A percentile compares a stretch with the other conserved stretches of the same genome.
Conservation (phyloP, 179 eudicot genomes). For the Beta macrorhiza region DNA sequence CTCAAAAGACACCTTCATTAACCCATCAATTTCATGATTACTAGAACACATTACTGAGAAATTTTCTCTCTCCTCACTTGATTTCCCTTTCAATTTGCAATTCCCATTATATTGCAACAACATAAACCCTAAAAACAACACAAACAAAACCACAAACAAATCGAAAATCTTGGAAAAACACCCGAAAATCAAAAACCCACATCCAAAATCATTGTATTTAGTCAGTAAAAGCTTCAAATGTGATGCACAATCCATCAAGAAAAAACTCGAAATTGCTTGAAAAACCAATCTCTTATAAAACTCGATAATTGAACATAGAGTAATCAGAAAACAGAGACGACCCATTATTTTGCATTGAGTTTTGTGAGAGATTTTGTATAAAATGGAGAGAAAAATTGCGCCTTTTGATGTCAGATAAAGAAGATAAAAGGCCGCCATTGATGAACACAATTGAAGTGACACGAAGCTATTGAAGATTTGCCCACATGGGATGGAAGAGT, state of each 20-base stretch:
- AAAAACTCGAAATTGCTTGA: conserved; percentile 23
- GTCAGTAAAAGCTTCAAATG: conserved; percentile 43
- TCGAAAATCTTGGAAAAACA: conserved; percentile 38
- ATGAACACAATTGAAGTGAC: conserved; percentile 4
- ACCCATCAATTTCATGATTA: conserved; percentile 28
- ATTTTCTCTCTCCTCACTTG: neutral
- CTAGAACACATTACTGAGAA: neutral
- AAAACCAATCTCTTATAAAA: conserved; percentile 34
- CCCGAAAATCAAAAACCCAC: conserved; percentile 51
- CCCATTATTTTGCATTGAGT: conserved; percentile 31
- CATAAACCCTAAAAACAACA: conserved; percentile 47
- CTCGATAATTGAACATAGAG: conserved; percentile 39
- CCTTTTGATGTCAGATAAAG: conserved; percentile 30
- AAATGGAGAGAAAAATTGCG: conserved; percentile 25
- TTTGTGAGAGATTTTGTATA: conserved; percentile 25
- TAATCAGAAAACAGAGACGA: conserved; percentile 32
- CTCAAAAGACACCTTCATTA: conserved; percentile 22
- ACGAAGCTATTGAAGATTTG: conserved; percentile 3
- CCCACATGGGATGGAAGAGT: neutral
- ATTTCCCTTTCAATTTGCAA: conserved; percentile 26
- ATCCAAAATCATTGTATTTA: conserved; percentile 46
- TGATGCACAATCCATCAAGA: conserved; percentile 51
- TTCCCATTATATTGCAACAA: conserved; percentile 36
- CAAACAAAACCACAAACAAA: conserved; percentile 35
- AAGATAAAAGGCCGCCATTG: conserved; percentile 20